phyloP scores from a whole-genome alignment of 768 basidiomycete species.

The Termitomyces heimii region DNA sequence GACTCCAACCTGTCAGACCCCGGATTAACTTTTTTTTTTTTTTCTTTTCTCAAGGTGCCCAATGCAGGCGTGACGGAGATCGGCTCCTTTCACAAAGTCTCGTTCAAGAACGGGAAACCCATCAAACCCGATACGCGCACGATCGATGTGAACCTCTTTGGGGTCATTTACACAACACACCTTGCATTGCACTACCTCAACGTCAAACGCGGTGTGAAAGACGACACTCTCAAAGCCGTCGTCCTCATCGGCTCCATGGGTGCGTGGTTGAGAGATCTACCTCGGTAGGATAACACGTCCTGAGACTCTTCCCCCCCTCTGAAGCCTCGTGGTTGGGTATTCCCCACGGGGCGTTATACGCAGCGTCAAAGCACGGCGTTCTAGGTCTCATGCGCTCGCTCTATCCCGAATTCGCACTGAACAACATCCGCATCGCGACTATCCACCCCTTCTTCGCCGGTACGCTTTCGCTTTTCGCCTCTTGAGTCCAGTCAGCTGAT shows the following conservation, averaged over 20 bases:
- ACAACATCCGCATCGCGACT: slow-evolving; percentile 37
- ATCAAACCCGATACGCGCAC: slow-evolving; percentile 38
- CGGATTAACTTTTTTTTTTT: background rate
- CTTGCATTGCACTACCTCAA: slow-evolving; percentile 47
- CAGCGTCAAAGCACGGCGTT: slow-evolving; percentile 48
- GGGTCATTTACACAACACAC: slow-evolving; percentile 42
- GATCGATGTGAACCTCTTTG: slow-evolving; percentile 43
- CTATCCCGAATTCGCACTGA: slow-evolving; percentile 23
- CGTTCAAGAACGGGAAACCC: slow-evolving; percentile 34
- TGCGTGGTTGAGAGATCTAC: slow-evolving; percentile 15
- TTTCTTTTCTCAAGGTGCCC: too few species aligned
- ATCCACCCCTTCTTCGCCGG: slow-evolving; percentile 54
- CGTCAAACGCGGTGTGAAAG: slow-evolving; percentile 20
- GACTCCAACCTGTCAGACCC: too few species aligned
- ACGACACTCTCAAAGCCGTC: slow-evolving; percentile 39
- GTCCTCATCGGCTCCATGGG: slow-evolving; percentile 53
- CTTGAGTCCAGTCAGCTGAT: too few species aligned
- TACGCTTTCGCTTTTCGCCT: too few species aligned
- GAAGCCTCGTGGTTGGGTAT: slow-evolving; percentile 46
- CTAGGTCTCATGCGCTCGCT: slow-evolving; percentile 49
- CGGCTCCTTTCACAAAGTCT: slow-evolving; percentile 22
- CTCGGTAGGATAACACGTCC: background rate
- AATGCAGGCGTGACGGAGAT: slow-evolving; percentile 42
- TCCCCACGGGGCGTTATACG: slow-evolving; percentile 38
- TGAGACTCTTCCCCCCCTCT: background rate